A percentile compares a stretch with the other conserved stretches of the same genome.
These are phyloP conservation scores for Russula ochroleuca DNA, from an alignment of 768 basidiomycete genomes.

Conservation along the genomic window DNA sequence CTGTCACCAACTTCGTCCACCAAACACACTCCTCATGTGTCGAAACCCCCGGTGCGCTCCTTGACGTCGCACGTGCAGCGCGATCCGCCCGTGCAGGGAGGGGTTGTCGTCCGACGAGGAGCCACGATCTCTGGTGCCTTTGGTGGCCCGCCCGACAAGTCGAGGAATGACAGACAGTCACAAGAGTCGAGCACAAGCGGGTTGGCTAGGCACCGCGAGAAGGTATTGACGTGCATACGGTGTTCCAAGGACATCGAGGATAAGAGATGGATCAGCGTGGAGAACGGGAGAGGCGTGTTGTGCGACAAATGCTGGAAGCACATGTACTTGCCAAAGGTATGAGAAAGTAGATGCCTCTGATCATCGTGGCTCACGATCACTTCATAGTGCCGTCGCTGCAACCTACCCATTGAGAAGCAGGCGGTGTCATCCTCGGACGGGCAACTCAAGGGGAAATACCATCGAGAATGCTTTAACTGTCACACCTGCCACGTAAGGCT, in stretches of 20 bases:
- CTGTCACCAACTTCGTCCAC: conserved; percentile 36
- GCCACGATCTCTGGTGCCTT: conserved; percentile 33
- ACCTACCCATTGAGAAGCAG: conserved; percentile 80
- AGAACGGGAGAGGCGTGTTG: conserved; percentile 60
- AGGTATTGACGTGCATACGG: conserved; percentile 48
- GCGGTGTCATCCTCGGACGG: conserved; percentile 91
- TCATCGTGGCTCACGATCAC: conserved; percentile 15
- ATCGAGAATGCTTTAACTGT: conserved; percentile 88
- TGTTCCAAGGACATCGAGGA: conserved; percentile 71
- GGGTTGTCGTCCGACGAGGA: conserved; percentile 27
- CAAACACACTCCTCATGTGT: conserved; percentile 36
- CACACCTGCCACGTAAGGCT: conserved; percentile 65
- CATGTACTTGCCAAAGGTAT: conserved; percentile 86
- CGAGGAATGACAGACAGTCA: conserved; percentile 32
- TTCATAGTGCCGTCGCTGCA: conserved; percentile 79
- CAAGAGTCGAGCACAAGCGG: conserved; percentile 18
- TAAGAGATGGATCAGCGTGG: conserved; percentile 77
- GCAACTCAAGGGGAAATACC: conserved; percentile 94
- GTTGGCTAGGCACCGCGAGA: conserved; percentile 14
- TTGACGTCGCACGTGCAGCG: conserved; percentile 47
- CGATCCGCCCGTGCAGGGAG: conserved; percentile 32
- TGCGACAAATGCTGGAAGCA: conserved; percentile 95
- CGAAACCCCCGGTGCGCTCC: conserved; percentile 54
- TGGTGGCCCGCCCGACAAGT: conserved; percentile 28
- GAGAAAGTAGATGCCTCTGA: conserved; percentile 4